Evolutionary conservation across 148 eudicot genomes (phyloP), one percentile per base, ranked within the genome.

Genomic region (Rhododendron griersonianum): DNA sequence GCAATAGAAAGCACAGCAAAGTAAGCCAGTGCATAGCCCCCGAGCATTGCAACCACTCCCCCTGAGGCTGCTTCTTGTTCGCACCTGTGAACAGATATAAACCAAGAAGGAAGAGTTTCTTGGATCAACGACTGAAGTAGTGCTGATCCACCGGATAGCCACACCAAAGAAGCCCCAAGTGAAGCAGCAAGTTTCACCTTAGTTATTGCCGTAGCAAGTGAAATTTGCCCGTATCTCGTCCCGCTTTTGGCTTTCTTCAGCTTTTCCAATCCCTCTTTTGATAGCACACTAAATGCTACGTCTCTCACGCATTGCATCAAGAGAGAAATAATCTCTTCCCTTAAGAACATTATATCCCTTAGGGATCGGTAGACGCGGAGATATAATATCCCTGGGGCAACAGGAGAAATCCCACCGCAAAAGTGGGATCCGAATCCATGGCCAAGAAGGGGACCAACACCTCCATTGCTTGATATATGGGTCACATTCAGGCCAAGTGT

Each of bases 71-170:
- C 90, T 86, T 90, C 92, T 15, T 76, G 87, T 65, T 88, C 90
- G 59, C 92, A 86, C 82, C 89, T 88, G 77, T 94, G 93, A 83
- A 80, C 89, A 3, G 95, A 92, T 84, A 96, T 91, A 86, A 96
- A 96, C 98, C 98, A 94, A 83, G 98, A 93, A 19, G 98, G 98
- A 33, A 96, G 84, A 3, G 95, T 96, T 89, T 96, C 98, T 81
- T 92, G 92, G 45, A 96, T 83, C 28, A 96, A 84, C 59, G 95
- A 92, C 85, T 93, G 95, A 67, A 96, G 92, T 57, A 96, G 86
- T 45, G 91, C 93, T 11, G 84, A 91, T 6, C 98, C 98, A 50
- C 98, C 98, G 0, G 96, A 88, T 81, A 94, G 83, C 92, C 93
- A 96, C 39, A 92, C 21, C 37, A 96, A 85, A 44, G 96, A 92